Evolutionary conservation across 2,329 filamentous ascomycete genomes (phyloP).

Genomic region (Arthrobotrys iridis): DNA sequence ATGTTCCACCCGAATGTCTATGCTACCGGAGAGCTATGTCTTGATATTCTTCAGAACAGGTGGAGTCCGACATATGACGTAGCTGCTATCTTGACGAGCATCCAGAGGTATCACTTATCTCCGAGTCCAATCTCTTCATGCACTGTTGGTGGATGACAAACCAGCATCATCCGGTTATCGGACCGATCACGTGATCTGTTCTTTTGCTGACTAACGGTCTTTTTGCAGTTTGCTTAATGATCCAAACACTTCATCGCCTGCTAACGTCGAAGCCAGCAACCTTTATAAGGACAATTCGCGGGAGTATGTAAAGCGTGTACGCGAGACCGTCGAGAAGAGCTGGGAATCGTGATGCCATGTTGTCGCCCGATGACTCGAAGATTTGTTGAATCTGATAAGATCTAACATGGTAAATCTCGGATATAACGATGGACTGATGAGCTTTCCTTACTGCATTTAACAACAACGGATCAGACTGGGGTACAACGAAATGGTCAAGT

Average conservation of each 20-base stretch:
- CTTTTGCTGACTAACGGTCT: constrained; percentile 12
- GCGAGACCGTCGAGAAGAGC: constrained; percentile 98
- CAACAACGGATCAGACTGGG: background rate
- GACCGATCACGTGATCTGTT: constrained; percentile 34
- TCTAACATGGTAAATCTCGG: background rate
- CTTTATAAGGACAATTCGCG: constrained; percentile 97
- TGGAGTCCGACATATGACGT: constrained; percentile 99
- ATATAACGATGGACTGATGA: background rate
- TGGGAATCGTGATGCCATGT: constrained; percentile 72
- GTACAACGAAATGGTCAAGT: background rate
- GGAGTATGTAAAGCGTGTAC: constrained; percentile 93
- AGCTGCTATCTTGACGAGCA: constrained; percentile 93
- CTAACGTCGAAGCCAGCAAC: constrained; percentile 97
- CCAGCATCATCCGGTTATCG: constrained; percentile 11
- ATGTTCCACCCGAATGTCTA: constrained; percentile 99
- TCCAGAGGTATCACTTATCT: constrained; percentile 78
- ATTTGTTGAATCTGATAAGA: constrained; percentile 30
- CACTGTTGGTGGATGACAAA: background rate
- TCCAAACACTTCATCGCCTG: constrained; percentile 96
- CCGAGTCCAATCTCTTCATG: background rate
- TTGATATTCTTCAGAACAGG: constrained; percentile 96
- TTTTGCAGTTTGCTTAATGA: constrained; percentile 84
- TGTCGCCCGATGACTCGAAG: background rate
- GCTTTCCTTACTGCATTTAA: background rate
- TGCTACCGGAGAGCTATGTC: constrained; percentile 91